Base-by-base conservation (phyloP, 148 eudicot genomes). In the Rhododendron mucronatum region DNA sequence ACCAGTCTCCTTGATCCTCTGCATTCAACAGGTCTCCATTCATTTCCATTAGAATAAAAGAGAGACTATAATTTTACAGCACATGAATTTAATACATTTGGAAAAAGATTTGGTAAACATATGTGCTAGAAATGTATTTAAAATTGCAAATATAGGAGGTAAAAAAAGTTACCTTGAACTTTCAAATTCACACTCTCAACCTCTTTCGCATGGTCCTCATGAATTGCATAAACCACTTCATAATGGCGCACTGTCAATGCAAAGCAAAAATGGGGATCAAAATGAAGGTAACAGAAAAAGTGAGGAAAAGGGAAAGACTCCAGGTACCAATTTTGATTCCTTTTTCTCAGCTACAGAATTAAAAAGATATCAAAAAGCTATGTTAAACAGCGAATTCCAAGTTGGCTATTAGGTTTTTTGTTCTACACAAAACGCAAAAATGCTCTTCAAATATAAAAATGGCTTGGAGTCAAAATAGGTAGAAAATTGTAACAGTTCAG, bases 221-320 rank as follows among this genome's bases (percentile, higher is more conserved):
- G 99, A 71, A 96, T 95, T 78, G 95, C 69, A 89, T 94, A 96
- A 35, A 96, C 96, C 87, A 96, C 96, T 88, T 96, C 98, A 87
- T 96, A 96, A 88, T 96, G 99, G 84, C 98, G 94, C 95, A 91
- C 99, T 96, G 90, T 50, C 78, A 55, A 75, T 3, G 47, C 45
- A 63, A 85, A 44, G 47, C 47, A 63, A 71, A 84, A 87, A 33
- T n/a, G 18, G 9, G 30, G 13, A 80, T 81, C 81, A 85, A 84
- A 23, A 86, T 78, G 13, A 63, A 21, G 78, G 59, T 37, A 82
- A 77, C 41, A 35, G 41, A 50, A 84, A 13, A 45, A 28, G 23
- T 11, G 23, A 8, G 76, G 71, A 9, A 44, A 28, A 47, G 48
- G 37, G 48, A 67, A n/a, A 63, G 39, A 37, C 35, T 10, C 4